phyloP scores from a whole-genome alignment of 1,284 basidiomycete species.

The Cutaneotrichosporon sp. region DNA sequence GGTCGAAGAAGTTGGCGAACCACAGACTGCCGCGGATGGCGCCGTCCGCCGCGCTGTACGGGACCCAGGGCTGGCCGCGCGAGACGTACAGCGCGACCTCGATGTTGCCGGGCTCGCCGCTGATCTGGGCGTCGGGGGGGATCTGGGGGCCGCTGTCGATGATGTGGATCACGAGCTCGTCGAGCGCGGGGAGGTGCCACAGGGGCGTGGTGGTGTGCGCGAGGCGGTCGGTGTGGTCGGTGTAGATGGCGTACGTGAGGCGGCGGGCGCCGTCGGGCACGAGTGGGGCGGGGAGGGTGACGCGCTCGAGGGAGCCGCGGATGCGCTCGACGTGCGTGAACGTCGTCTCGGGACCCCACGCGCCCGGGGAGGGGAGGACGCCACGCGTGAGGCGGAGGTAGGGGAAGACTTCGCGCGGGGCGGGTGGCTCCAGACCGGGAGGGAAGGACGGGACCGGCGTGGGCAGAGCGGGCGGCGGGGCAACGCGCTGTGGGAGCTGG shows the following conservation, averaged over 20 bases:
- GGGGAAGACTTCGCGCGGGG: neutral
- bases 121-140: too few relatives aligned
- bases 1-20: too few relatives aligned
- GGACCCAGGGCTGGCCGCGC: too few relatives aligned
- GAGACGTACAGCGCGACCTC: too few relatives aligned
- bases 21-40: too few relatives aligned
- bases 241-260: neutral
- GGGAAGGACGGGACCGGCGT: neutral
- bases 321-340: neutral
- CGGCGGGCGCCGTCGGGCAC: neutral
- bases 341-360: neutral
- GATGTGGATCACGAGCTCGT: neutral
- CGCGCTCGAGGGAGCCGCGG: neutral
- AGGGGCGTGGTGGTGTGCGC: neutral
- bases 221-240: neutral
- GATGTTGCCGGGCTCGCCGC: too few relatives aligned
- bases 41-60: too few relatives aligned
- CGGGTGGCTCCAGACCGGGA: too few relatives aligned
- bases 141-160: neutral
- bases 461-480: neutral
- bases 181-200: neutral
- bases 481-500: neutral
- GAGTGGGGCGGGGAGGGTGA: neutral
- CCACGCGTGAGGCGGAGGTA: neutral
- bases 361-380: too few relatives aligned